These are phyloP conservation scores for Hymenotorrendiella dingleyae DNA, from an alignment of 2,329 filamentous ascomycete species.

Conservation along the genomic window DNA sequence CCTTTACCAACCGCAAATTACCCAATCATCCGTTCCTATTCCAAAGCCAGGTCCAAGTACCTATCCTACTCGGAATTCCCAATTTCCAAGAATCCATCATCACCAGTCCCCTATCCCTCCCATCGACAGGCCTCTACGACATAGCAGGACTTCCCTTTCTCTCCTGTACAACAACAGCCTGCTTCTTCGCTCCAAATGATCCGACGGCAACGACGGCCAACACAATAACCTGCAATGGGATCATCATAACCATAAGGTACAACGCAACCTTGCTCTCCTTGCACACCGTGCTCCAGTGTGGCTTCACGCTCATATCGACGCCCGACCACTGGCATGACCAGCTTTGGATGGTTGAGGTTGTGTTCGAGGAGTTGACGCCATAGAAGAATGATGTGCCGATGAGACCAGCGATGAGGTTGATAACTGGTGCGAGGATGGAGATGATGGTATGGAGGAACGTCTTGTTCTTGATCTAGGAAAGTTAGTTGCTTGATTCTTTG, in stretches of 20 bases:
- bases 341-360: constrained; percentile 50
- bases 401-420: constrained; percentile 42
- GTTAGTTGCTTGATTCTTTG: neutral
- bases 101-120: too few relatives aligned
- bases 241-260: constrained; percentile 48
- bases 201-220: constrained; percentile 43
- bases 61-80: too few relatives aligned
- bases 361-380: constrained; percentile 45
- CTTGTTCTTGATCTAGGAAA: constrained; percentile 36
- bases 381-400: constrained; percentile 54
- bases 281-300: constrained; percentile 53
- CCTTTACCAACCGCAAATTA: too few relatives aligned
- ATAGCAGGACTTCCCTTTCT: constrained; percentile 29
- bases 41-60: too few relatives aligned
- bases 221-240: constrained; percentile 48
- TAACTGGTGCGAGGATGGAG: constrained; percentile 35
- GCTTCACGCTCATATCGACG: constrained; percentile 45
- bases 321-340: constrained; percentile 57
- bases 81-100: too few relatives aligned
- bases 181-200: constrained; percentile 39
- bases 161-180: constrained; percentile 22
- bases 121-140: too few relatives aligned
- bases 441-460: constrained; percentile 17
- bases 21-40: too few relatives aligned
- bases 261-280: constrained; percentile 48